Conservation (phyloP, 2,329 filamentous ascomycete genomes). For the Fusarium anguioides region DNA sequence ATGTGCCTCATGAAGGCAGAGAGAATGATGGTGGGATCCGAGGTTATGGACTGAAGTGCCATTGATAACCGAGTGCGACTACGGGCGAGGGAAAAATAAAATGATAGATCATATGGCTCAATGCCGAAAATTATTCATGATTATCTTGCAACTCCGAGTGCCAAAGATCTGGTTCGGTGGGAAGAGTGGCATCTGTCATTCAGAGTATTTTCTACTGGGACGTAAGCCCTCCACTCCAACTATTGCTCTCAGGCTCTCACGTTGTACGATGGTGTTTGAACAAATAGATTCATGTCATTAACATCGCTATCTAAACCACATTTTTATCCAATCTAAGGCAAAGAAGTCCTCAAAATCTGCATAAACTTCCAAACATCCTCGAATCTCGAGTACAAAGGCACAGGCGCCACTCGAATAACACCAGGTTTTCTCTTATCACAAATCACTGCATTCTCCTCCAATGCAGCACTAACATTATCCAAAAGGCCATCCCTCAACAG, state of each 20-base stretch:
- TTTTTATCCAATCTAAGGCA: slow-evolving; percentile 36
- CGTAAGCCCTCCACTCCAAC: no score
- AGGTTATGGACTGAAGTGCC: background rate
- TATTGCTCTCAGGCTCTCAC: background rate
- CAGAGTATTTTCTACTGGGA: no score
- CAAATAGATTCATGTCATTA: slow-evolving; percentile 4
- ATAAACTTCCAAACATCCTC: slow-evolving; percentile 71
- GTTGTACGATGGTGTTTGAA: background rate
- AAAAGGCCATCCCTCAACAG: slow-evolving; percentile 74
- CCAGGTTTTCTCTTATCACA: slow-evolving; percentile 87
- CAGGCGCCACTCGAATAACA: slow-evolving; percentile 85
- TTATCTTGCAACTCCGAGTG: background rate
- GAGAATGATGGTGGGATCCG: background rate
- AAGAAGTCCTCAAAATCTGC: slow-evolving; percentile 52
- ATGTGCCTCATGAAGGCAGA: background rate
- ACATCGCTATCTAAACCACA: slow-evolving; percentile 6
- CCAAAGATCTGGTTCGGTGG: no score
- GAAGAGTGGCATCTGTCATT: no score
- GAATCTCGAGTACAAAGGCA: slow-evolving; percentile 85
- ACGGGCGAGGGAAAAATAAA: background rate
- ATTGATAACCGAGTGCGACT: slow-evolving; percentile 15
- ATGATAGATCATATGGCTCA: slow-evolving; percentile 2
- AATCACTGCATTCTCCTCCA: slow-evolving; percentile 77
- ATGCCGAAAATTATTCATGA: background rate
- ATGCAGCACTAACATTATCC: slow-evolving; percentile 70